phyloP scores from a whole-genome alignment of 495 filamentous ascomycete species.

The Massariosphaeria phaeospora region DNA sequence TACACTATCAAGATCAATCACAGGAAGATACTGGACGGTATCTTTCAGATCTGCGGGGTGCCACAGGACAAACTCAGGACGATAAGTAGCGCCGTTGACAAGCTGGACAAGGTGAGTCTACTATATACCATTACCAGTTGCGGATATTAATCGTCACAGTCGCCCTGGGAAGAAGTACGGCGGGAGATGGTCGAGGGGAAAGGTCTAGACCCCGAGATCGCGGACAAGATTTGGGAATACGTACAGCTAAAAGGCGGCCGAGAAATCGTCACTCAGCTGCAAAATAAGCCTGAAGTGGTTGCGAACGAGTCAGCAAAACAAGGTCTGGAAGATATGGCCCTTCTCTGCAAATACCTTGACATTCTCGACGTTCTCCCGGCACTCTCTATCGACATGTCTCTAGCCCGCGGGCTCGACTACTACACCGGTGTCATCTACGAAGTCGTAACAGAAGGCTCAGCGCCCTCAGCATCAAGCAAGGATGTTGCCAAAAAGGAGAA shows the following conservation, averaged over 20 bases:
- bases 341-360: conserved; percentile 77
- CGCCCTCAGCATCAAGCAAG: conserved; percentile 47
- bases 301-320: conserved; percentile 67
- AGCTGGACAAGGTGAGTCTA: conserved; percentile 74
- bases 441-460: conserved; percentile 78
- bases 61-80: conserved; percentile 77
- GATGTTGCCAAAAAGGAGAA: conserved; percentile 44
- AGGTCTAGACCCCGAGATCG: conserved; percentile 65
- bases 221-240: conserved; percentile 81
- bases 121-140: no score
- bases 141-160: conserved; percentile 20
- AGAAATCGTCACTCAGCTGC: conserved; percentile 43
- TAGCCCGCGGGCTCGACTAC: conserved; percentile 86
- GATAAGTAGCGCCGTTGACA: conserved; percentile 90
- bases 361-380: conserved; percentile 64
- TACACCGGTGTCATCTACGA: conserved; percentile 95
- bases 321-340: conserved; percentile 74
- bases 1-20: conserved; percentile 94
- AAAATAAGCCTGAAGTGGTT: conserved; percentile 56
- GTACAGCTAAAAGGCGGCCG: conserved; percentile 61
- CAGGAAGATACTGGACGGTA: conserved; percentile 86
- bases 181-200: conserved; percentile 94
- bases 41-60: conserved; percentile 88
- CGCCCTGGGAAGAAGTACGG: conserved; percentile 79
- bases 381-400: conserved; percentile 74